Conservation (phyloP, 1,284 basidiomycete species). For the Cutaneotrichosporon sp. region DNA sequence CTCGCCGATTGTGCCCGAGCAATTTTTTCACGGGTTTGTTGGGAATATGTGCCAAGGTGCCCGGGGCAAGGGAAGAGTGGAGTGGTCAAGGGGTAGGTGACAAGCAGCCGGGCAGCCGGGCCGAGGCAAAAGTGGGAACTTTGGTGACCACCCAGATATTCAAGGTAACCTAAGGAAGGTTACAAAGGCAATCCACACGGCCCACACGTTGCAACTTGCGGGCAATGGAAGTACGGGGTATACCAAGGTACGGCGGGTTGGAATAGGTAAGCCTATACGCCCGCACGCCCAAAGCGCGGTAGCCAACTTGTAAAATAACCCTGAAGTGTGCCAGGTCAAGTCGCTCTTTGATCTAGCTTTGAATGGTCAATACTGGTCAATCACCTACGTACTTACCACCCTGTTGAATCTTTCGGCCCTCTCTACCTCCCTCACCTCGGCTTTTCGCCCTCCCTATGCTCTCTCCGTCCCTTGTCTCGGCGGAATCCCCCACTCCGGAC, state of each 20-base stretch:
- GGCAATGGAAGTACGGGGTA: too few species aligned
- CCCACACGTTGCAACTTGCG: too few species aligned
- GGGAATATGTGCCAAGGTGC: background rate
- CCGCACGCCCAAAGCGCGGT: background rate
- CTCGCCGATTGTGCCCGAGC: slow-evolving; percentile 7
- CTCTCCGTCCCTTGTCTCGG: background rate
- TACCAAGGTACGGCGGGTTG: too few species aligned
- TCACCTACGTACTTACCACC: background rate
- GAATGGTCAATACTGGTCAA: background rate
- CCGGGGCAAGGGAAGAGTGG: background rate
- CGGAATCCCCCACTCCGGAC: slow-evolving; percentile 9
- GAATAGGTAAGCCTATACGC: too few species aligned
- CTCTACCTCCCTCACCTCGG: background rate
- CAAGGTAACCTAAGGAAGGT: background rate
- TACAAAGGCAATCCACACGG: too few species aligned
- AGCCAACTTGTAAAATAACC: background rate
- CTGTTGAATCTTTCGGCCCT: background rate
- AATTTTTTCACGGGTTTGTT: slow-evolving; percentile 7
- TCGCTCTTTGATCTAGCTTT: background rate
- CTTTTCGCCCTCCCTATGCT: background rate
- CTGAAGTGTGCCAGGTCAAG: slow-evolving; percentile 1
- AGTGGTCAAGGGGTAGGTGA: background rate
- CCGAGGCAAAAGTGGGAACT: background rate
- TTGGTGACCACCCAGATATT: background rate
- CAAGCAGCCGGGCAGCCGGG: background rate